phyloP scores from a whole-genome alignment of 306 rosid genomes.

The Vicia faba region DNA sequence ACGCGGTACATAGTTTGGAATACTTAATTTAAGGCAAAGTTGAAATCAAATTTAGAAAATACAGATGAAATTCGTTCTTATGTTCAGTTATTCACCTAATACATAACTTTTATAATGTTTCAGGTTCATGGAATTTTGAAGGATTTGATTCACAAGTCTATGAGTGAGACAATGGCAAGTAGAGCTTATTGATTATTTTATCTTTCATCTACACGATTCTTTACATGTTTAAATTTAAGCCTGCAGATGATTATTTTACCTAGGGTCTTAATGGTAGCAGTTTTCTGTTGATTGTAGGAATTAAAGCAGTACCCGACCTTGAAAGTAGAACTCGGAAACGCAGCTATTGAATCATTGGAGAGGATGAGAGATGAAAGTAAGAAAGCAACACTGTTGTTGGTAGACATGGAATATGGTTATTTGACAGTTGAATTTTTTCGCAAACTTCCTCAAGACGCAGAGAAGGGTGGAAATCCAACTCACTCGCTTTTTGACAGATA shows the following conservation, averaged over 20 bases:
- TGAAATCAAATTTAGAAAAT: no score
- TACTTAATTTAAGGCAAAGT: not conserved
- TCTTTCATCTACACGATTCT: conserved; percentile 9
- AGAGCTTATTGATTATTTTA: conserved; percentile 17
- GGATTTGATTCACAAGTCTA: conserved; percentile 86
- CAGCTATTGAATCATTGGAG: conserved; percentile 83
- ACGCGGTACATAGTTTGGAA: no score
- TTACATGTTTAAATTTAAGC: conserved; percentile 30
- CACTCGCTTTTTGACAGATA: conserved; percentile 91
- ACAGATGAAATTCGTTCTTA: conserved; percentile 1
- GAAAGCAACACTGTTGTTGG: conserved; percentile 82
- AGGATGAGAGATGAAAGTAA: conserved; percentile 92
- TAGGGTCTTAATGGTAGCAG: conserved; percentile 1
- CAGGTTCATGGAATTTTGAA: conserved; percentile 89
- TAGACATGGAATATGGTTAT: conserved; percentile 92
- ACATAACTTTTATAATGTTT: conserved; percentile 29
- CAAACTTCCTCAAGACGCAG: conserved; percentile 94
- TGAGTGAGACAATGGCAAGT: conserved; percentile 79
- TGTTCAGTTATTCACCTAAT: conserved; percentile 19
- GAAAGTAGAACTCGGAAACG: conserved; percentile 81
- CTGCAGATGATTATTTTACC: conserved; percentile 9
- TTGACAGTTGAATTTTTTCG: conserved; percentile 93
- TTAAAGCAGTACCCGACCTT: conserved; percentile 89
- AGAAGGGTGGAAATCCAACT: conserved; percentile 97
- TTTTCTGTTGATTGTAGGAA: conserved; percentile 56